Conservation (phyloP, 2,329 filamentous ascomycete species). For the Talaromyces sp. region DNA sequence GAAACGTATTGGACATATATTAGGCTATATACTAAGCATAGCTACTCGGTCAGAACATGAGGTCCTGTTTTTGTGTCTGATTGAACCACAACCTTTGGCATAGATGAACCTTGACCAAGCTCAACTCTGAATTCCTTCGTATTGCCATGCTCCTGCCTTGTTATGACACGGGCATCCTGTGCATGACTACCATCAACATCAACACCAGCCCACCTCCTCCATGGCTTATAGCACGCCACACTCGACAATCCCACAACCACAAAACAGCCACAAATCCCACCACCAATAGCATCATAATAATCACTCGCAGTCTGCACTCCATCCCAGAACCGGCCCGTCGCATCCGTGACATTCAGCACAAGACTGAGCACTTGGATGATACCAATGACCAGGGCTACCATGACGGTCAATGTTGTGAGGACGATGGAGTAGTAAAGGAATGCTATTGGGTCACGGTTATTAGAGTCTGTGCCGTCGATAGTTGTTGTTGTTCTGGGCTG, state of each 20-base stretch:
- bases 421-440: constrained; percentile 93
- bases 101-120: background rate
- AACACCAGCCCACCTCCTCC: constrained; percentile 62
- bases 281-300: constrained; percentile 82
- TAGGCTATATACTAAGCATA: background rate
- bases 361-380: constrained; percentile 79
- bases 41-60: background rate
- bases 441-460: constrained; percentile 72
- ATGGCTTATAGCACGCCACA: constrained; percentile 73
- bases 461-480: background rate
- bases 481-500: constrained; percentile 53
- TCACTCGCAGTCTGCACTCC: constrained; percentile 75
- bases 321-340: constrained; percentile 82
- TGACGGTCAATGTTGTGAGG: constrained; percentile 76
- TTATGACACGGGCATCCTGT: background rate
- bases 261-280: constrained; percentile 81
- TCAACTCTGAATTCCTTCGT: background rate
- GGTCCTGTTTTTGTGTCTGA: background rate
- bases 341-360: constrained; percentile 71
- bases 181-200: constrained; percentile 11
- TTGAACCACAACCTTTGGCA: background rate
- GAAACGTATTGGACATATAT: background rate
- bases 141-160: background rate
- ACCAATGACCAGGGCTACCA: constrained; percentile 82
- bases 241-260: constrained; percentile 72